Evolutionary conservation across 2,329 filamentous ascomycete genomes (phyloP).

Genomic region (Stromatinia cepivora): DNA sequence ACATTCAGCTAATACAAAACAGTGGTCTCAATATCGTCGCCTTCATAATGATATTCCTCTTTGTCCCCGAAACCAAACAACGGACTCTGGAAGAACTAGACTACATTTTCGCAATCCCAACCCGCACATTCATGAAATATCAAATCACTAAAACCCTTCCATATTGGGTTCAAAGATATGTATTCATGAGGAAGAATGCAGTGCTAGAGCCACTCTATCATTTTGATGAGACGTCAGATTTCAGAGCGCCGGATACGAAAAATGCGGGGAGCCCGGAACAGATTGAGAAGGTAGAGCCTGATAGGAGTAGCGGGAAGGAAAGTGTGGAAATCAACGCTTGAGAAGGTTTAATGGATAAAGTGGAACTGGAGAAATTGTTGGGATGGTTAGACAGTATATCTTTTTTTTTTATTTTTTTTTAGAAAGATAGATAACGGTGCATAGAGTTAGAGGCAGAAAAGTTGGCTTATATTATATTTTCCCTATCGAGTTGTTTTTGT

Average conservation of each 20-base stretch:
- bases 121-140: conserved; percentile 32
- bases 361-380: not conserved
- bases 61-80: conserved; percentile 59
- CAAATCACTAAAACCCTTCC: conserved; percentile 44
- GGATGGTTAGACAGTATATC: too few species aligned
- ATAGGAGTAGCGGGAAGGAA: conserved; percentile 2
- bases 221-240: conserved; percentile 17
- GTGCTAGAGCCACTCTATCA: conserved; percentile 17
- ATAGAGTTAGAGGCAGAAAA: not conserved
- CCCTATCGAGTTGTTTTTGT: not conserved
- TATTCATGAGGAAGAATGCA: conserved; percentile 15
- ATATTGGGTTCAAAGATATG: conserved; percentile 22
- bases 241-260: not conserved
- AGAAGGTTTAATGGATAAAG: not conserved
- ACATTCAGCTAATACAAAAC: not conserved
- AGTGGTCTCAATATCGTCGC: conserved; percentile 54
- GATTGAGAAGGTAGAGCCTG: conserved; percentile 9
- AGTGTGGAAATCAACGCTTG: not conserved
- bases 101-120: conserved; percentile 51
- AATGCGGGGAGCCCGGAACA: not conserved
- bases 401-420: conserved; percentile 7
- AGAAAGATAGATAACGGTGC: not conserved
- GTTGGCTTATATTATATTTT: not conserved
- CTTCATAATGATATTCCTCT: conserved; percentile 56
- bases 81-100: conserved; percentile 40